Conservation (phyloP, 495 filamentous ascomycete genomes). For the Acidomyces sp. region DNA sequence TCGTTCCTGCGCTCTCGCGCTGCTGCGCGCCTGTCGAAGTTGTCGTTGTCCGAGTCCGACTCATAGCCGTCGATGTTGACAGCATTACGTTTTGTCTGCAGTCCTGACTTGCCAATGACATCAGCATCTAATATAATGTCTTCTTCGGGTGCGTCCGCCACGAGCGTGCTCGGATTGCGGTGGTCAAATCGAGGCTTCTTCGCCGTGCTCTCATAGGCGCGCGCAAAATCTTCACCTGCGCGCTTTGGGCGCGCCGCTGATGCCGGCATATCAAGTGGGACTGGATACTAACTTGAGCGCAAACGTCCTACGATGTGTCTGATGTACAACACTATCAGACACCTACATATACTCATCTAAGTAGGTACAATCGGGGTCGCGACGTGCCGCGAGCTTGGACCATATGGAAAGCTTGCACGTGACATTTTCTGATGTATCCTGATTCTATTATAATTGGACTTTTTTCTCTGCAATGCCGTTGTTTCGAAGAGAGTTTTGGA, state of each 20-base stretch:
- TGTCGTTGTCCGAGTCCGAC: slow-evolving; percentile 85
- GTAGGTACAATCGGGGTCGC: too few relatives aligned
- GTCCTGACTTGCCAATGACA: slow-evolving; percentile 71
- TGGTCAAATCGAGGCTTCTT: slow-evolving; percentile 93
- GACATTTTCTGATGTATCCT: too few relatives aligned
- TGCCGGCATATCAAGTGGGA: too few relatives aligned
- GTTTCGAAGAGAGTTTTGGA: too few relatives aligned
- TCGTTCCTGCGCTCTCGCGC: slow-evolving; percentile 30
- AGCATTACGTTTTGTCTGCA: slow-evolving; percentile 72
- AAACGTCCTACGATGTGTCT: too few relatives aligned
- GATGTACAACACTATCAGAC: too few relatives aligned
- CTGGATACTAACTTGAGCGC: too few relatives aligned
- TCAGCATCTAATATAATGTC: slow-evolving; percentile 77
- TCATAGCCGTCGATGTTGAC: slow-evolving; percentile 96
- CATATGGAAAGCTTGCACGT: too few relatives aligned
- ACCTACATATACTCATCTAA: too few relatives aligned
- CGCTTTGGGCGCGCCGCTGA: slow-evolving; percentile 64
- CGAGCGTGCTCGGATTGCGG: slow-evolving; percentile 83
- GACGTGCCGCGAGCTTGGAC: too few relatives aligned
- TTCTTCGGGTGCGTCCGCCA: slow-evolving; percentile 62
- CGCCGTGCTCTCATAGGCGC: slow-evolving; percentile 40
- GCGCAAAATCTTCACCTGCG: slow-evolving; percentile 63
- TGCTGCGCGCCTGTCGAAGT: slow-evolving; percentile 56
- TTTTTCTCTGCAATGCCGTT: too few relatives aligned
- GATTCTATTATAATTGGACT: too few relatives aligned